Conservation (phyloP, 2,329 filamentous ascomycete species). For the Zymoseptoria pseudotritici region DNA sequence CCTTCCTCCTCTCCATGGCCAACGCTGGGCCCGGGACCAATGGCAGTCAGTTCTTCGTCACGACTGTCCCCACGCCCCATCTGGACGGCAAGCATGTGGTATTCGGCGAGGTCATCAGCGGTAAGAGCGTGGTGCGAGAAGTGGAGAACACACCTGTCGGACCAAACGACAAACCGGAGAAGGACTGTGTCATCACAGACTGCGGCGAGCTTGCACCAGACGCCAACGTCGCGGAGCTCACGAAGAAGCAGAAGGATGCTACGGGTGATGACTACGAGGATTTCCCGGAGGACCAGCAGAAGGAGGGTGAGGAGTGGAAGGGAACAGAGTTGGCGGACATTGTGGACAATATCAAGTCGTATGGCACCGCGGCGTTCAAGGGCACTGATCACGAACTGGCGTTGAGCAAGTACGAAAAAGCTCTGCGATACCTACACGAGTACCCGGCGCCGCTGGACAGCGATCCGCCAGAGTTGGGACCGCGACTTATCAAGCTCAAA, state of each 20-base stretch:
- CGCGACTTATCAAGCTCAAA: slow-evolving; percentile 64
- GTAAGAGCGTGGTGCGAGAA: slow-evolving; percentile 83
- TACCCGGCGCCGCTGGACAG: slow-evolving; percentile 63
- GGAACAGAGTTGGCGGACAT: slow-evolving; percentile 68
- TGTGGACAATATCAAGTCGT: slow-evolving; percentile 77
- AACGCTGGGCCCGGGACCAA: slow-evolving; percentile 95
- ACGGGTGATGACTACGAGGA: slow-evolving; percentile 92
- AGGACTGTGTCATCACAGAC: slow-evolving; percentile 66
- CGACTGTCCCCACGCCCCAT: slow-evolving; percentile 89
- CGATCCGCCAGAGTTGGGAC: slow-evolving; percentile 60
- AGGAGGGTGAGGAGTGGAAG: slow-evolving; percentile 50
- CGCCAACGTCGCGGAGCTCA: slow-evolving; percentile 58
- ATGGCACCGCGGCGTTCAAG: slow-evolving; percentile 91
- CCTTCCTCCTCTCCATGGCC: slow-evolving; percentile 96
- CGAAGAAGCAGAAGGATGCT: slow-evolving; percentile 63
- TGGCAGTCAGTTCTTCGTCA: slow-evolving; percentile 97
- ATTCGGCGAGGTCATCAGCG: slow-evolving; percentile 87
- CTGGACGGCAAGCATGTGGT: slow-evolving; percentile 96
- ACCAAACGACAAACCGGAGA: slow-evolving; percentile 66
- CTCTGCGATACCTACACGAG: slow-evolving; percentile 78
- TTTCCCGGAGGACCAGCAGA: slow-evolving; percentile 75
- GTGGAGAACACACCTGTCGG: slow-evolving; percentile 77
- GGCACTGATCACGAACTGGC: slow-evolving; percentile 60
- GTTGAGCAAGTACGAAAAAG: slow-evolving; percentile 92
- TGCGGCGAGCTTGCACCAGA: slow-evolving; percentile 76